phyloP scores from a whole-genome alignment of 352 stramenopile species.

The Thalassiosira mediterranea region DNA sequence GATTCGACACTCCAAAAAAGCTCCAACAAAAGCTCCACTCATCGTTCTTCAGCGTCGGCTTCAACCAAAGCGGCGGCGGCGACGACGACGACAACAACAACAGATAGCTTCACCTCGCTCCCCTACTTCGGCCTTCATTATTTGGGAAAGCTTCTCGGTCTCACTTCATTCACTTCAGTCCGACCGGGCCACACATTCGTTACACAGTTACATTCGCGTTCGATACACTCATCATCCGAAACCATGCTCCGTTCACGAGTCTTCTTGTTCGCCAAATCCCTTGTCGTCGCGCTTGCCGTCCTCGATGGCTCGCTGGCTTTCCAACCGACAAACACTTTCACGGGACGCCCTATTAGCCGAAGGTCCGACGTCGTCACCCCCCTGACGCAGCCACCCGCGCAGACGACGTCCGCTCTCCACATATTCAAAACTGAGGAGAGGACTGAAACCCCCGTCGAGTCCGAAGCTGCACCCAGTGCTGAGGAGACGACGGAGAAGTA shows the following conservation, averaged over 20 bases:
- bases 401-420: slow-evolving; percentile 19
- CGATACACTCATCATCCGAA: too few species aligned
- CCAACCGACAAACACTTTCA: slow-evolving; percentile 18
- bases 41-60: too few species aligned
- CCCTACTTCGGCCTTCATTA: too few species aligned
- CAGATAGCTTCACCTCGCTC: too few species aligned
- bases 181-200: too few species aligned
- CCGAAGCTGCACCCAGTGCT: neutral
- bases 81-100: too few species aligned
- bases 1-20: too few species aligned
- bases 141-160: too few species aligned
- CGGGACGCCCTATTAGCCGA: neutral
- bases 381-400: neutral
- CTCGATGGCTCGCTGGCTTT: slow-evolving; percentile 28
- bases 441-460: slow-evolving; percentile 12
- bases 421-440: slow-evolving; percentile 47
- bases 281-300: slow-evolving; percentile 30
- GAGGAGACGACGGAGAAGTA: slow-evolving; percentile 87
- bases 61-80: too few species aligned
- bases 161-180: too few species aligned
- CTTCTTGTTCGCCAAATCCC: slow-evolving; percentile 28
- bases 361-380: neutral
- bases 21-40: too few species aligned
- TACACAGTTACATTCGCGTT: too few species aligned
- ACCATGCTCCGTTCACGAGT: slow-evolving; percentile 42